These are phyloP conservation scores for Ophiostoma novo-ulmi DNA, from an alignment of 2,329 filamentous ascomycete species.

Conservation along the genomic window DNA sequence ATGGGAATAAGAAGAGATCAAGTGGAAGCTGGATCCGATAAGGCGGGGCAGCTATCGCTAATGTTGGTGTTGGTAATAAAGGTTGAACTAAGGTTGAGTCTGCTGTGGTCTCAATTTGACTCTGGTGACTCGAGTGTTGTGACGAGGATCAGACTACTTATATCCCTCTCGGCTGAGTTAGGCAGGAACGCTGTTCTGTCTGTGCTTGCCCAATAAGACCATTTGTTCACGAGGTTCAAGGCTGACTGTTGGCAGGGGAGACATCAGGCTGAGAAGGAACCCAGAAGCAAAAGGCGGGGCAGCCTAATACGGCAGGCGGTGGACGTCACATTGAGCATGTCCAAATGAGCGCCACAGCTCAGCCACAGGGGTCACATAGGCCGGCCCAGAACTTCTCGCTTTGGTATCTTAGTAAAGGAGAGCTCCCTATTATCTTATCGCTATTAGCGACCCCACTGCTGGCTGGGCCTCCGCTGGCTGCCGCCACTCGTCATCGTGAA, in stretches of 20 bases:
- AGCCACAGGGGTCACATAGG: slow-evolving; percentile 15
- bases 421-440: slow-evolving; percentile 11
- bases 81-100: not conserved
- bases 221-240: not conserved
- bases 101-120: not conserved
- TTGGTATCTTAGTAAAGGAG: not conserved
- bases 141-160: not conserved
- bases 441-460: slow-evolving; percentile 5
- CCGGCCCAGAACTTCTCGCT: not conserved
- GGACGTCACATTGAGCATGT: not conserved
- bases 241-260: not conserved
- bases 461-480: slow-evolving; percentile 1
- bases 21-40: not conserved
- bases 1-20: not conserved
- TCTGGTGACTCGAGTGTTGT: not conserved
- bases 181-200: not conserved
- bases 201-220: not conserved
- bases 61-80: not conserved
- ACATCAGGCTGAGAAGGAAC: slow-evolving; percentile 12
- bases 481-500: slow-evolving; percentile 8
- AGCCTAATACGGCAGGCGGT: not conserved
- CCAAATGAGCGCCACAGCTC: slow-evolving; percentile 17
- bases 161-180: not conserved
- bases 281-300: not conserved
- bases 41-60: not conserved